Percentiles rank a stretch among this genome's conserved stretches.
Conservation (phyloP, 148 eudicot genomes). For the Selenicereus undatus region DNA sequence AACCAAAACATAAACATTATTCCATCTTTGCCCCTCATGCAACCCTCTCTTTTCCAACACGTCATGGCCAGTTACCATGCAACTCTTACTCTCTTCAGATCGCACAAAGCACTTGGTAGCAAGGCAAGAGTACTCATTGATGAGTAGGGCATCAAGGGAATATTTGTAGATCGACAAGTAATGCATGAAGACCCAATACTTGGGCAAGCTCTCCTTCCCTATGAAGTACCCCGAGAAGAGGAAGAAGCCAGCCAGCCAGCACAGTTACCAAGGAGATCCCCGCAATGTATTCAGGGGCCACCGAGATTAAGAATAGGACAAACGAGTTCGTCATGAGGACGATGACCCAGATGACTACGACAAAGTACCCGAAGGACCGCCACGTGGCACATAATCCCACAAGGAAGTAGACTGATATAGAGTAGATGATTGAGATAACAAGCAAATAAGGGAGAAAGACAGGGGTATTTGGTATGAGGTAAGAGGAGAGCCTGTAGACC, state of each 20-base stretch:
- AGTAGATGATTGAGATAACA: constrained; percentile 56
- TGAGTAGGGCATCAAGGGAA: constrained; percentile 71
- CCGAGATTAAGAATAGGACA: constrained; percentile 73
- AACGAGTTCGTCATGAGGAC: constrained; percentile 82
- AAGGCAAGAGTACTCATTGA: constrained; percentile 88
- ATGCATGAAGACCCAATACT: constrained; percentile 87
- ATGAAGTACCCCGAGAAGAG: constrained; percentile 96
- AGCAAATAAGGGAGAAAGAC: constrained; percentile 79
- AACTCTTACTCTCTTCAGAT: constrained; percentile 55
- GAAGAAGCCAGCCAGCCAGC: constrained; percentile 71
- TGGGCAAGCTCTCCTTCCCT: constrained; percentile 64
- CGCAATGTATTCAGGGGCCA: constrained; percentile 85
- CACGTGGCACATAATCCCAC: constrained; percentile 77
- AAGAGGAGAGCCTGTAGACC: constrained; percentile 75
- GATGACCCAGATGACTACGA: constrained; percentile 70
- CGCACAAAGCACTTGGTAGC: constrained; percentile 63
- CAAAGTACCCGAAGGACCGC: constrained; percentile 70
- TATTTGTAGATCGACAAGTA: constrained; percentile 90
- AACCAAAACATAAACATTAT: constrained; percentile 59
- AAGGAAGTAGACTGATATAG: constrained; percentile 69
- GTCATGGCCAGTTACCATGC: constrained; percentile 80
- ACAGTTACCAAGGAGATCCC: constrained; percentile 73
- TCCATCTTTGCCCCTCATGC: constrained; percentile 76
- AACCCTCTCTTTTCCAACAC: constrained; percentile 74
- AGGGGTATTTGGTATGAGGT: constrained; percentile 71